These are phyloP conservation scores for Aureobasidium namibiae DNA, from an alignment of 2,329 filamentous ascomycete genomes.

Conservation along the genomic window DNA sequence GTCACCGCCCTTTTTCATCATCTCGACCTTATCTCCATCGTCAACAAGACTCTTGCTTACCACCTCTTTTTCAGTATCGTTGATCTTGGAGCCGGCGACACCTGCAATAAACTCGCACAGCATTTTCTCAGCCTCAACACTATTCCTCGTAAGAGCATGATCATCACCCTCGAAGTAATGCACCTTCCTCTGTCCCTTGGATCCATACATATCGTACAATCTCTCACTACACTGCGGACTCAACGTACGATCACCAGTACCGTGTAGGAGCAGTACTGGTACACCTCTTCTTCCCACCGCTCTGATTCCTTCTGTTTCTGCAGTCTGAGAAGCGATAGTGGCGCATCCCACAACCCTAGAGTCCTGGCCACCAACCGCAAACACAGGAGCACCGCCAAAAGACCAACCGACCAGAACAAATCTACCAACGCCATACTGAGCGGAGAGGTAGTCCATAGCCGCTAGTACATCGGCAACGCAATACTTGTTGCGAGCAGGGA, in stretches of 20 bases:
- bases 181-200: conserved; percentile 26
- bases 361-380: conserved; percentile 28
- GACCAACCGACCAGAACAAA: conserved; percentile 38
- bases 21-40: conserved; percentile 19
- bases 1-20: conserved; percentile 30
- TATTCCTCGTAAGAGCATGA: conserved; percentile 34
- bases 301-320: conserved; percentile 28
- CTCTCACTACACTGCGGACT: conserved; percentile 27
- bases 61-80: conserved; percentile 18
- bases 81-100: conserved; percentile 25
- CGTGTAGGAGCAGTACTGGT: conserved; percentile 33
- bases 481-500: conserved; percentile 27
- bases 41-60: conserved; percentile 17
- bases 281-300: background rate
- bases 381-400: conserved; percentile 36
- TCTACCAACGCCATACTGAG: conserved; percentile 23
- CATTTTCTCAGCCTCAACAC: conserved; percentile 30
- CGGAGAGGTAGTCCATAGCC: conserved; percentile 29
- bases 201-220: conserved; percentile 29
- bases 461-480: conserved; percentile 32
- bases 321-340: conserved; percentile 34
- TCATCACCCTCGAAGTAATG: conserved; percentile 35
- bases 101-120: conserved; percentile 32
- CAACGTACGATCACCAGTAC: conserved; percentile 31
- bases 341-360: conserved; percentile 30